These are phyloP conservation scores for Sugiyamaella japonica DNA, from an alignment of 1,139 yeast genomes.

Conservation along the genomic window DNA sequence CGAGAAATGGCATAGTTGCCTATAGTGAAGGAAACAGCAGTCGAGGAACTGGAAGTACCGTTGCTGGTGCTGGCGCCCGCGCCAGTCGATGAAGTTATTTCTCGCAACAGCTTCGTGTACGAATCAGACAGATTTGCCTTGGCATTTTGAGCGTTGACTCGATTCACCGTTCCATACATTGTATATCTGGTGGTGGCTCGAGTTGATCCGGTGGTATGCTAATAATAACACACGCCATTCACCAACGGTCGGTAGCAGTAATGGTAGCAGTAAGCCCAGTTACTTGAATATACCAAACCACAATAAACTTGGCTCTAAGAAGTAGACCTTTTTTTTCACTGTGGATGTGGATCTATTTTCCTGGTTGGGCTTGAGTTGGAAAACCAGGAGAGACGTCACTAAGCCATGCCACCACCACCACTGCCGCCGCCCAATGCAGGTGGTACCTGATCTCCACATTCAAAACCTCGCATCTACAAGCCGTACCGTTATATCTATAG, in stretches of 20 bases:
- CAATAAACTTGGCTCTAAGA: too few relatives aligned
- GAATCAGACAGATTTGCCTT: slow-evolving; percentile 54
- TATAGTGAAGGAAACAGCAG: slow-evolving; percentile 51
- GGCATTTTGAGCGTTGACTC: slow-evolving; percentile 38
- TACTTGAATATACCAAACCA: neutral
- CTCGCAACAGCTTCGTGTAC: slow-evolving; percentile 60
- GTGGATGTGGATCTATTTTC: too few relatives aligned
- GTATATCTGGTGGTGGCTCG: neutral
- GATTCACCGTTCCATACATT: slow-evolving; percentile 35
- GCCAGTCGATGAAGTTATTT: slow-evolving; percentile 41
- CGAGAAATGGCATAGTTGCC: slow-evolving; percentile 74
- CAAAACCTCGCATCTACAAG: neutral
- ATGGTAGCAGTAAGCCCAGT: neutral
- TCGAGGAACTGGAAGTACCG: too few relatives aligned
- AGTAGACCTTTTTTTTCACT: too few relatives aligned
- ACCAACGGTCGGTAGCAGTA: neutral
- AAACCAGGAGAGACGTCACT: neutral
- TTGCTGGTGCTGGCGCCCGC: too few relatives aligned
- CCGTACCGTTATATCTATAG: neutral
- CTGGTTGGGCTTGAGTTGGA: too few relatives aligned
- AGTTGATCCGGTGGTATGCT: neutral
- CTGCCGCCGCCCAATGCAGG: neutral
- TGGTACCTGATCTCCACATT: neutral
- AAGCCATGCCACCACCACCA: neutral
- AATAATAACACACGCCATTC: slow-evolving; percentile 1